phyloP scores from a whole-genome alignment of 306 rosid species.

The Dalbergia cultrata region DNA sequence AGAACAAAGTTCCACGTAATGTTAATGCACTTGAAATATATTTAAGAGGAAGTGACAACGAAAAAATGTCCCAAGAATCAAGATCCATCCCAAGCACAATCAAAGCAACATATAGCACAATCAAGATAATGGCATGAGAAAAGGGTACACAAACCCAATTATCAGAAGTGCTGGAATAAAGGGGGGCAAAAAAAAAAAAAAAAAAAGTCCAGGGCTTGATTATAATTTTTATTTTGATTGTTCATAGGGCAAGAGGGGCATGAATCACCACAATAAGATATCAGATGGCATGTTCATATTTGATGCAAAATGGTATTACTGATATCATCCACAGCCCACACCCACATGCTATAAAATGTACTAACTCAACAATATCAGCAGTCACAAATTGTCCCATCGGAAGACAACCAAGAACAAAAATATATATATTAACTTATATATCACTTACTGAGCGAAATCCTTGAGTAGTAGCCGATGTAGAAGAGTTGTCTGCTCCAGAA shows the following conservation, averaged over 20 bases:
- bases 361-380: slow-evolving; percentile 27
- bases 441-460: slow-evolving; percentile 83
- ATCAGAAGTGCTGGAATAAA: neutral
- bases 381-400: slow-evolving; percentile 28
- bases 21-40: neutral
- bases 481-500: slow-evolving; percentile 75
- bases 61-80: slow-evolving; percentile 23
- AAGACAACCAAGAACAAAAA: slow-evolving; percentile 20
- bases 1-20: slow-evolving; percentile 11
- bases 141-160: slow-evolving; percentile 16
- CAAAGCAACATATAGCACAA: slow-evolving; percentile 38
- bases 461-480: slow-evolving; percentile 66
- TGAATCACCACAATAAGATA: slow-evolving; percentile 13
- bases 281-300: slow-evolving; percentile 25
- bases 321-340: slow-evolving; percentile 11
- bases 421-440: slow-evolving; percentile 45
- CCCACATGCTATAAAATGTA: slow-evolving; percentile 16
- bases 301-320: slow-evolving; percentile 5
- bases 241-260: slow-evolving; percentile 5
- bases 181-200: neutral
- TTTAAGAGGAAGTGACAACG: neutral
- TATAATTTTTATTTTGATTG: slow-evolving; percentile 8
- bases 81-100: slow-evolving; percentile 34
- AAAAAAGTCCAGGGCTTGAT: slow-evolving; percentile 10
- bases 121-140: slow-evolving; percentile 5